phyloP scores from a whole-genome alignment of 176 grass and related monocot genomes.

The Zizania latifolia region DNA sequence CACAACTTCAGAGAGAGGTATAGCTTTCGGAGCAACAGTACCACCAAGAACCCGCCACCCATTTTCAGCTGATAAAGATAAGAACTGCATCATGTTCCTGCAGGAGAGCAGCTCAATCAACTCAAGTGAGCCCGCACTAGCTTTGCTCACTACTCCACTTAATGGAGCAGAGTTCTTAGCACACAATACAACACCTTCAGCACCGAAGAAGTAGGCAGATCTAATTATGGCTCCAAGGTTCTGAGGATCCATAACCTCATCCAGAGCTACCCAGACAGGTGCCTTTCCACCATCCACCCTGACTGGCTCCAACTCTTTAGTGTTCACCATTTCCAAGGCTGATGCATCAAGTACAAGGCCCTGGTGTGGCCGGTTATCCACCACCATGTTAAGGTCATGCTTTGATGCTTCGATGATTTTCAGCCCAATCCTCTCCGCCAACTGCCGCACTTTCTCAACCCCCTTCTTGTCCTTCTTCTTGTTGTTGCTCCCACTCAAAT shows the following conservation, averaged over 20 bases:
- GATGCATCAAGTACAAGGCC: slow-evolving; percentile 90
- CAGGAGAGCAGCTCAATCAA: slow-evolving; percentile 86
- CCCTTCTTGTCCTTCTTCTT: slow-evolving; percentile 95
- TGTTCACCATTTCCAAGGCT: slow-evolving; percentile 81
- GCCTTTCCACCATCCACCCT: slow-evolving; percentile 45
- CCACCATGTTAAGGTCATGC: slow-evolving; percentile 93
- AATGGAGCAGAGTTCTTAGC: slow-evolving; percentile 97
- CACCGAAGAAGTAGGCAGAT: slow-evolving; percentile 92
- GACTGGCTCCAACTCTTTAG: slow-evolving; percentile 64
- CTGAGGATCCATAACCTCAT: slow-evolving; percentile 98
- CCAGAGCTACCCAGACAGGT: slow-evolving; percentile 83
- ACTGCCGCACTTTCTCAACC: slow-evolving; percentile 56
- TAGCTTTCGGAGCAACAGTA: slow-evolving; percentile 65
- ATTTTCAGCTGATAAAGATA: slow-evolving; percentile 82
- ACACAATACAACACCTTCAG: slow-evolving; percentile 66
- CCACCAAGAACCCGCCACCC: slow-evolving; percentile 91
- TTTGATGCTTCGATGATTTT: slow-evolving; percentile 72
- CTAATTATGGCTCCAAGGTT: slow-evolving; percentile 97
- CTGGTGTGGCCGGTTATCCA: slow-evolving; percentile 88
- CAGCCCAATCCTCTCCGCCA: slow-evolving; percentile 61
- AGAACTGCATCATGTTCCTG: slow-evolving; percentile 98
- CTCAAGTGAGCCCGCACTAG: slow-evolving; percentile 90
- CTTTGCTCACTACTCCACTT: slow-evolving; percentile 93
- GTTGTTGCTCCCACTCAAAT: slow-evolving; percentile 76
- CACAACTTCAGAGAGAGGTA: slow-evolving; percentile 66